phyloP scores from a whole-genome alignment of 2,329 filamentous ascomycete genomes.

The Apiospora sp. region DNA sequence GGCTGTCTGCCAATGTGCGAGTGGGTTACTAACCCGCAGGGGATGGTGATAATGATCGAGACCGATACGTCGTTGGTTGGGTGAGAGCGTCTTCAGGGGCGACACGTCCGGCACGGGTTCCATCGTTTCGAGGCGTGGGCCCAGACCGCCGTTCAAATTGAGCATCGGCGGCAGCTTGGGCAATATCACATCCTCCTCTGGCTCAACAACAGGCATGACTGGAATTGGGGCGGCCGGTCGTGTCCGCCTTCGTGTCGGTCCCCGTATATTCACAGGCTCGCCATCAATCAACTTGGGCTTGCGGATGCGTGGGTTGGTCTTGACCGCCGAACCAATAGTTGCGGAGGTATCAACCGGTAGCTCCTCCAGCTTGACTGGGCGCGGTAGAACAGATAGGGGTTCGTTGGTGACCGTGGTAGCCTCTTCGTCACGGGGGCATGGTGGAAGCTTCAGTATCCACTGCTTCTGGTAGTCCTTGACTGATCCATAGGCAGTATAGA shows the following conservation, averaged over 20 bases:
- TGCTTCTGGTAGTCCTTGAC: slow-evolving; percentile 12
- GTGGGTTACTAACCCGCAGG: slow-evolving; percentile 40
- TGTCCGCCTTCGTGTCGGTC: background rate
- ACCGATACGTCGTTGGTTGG: slow-evolving; percentile 32
- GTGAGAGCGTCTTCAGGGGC: slow-evolving; percentile 35
- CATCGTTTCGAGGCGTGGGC: slow-evolving; percentile 36
- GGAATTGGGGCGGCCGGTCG: background rate
- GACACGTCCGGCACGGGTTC: slow-evolving; percentile 39
- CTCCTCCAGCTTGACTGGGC: background rate
- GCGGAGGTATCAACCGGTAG: slow-evolving; percentile 31
- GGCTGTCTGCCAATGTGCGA: slow-evolving; percentile 36
- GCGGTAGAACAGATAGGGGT: background rate
- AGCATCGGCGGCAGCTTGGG: slow-evolving; percentile 37
- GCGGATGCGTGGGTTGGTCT: slow-evolving; percentile 54
- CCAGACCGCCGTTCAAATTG: slow-evolving; percentile 34
- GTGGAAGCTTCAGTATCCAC: background rate
- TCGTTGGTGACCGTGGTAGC: background rate
- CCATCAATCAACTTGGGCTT: slow-evolving; percentile 48
- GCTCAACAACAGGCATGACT: slow-evolving; percentile 4
- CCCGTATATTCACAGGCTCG: slow-evolving; percentile 12
- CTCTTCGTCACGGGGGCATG: slow-evolving; percentile 2
- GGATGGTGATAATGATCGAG: slow-evolving; percentile 37
- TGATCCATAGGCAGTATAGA: slow-evolving; percentile 21
- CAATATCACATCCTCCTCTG: slow-evolving; percentile 27
- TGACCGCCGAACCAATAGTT: slow-evolving; percentile 62